Evolutionary conservation across 2,329 filamentous ascomycete genomes (phyloP), one percentile per base, ranked within the genome.

Genomic region (Sporothrix globosa): DNA sequence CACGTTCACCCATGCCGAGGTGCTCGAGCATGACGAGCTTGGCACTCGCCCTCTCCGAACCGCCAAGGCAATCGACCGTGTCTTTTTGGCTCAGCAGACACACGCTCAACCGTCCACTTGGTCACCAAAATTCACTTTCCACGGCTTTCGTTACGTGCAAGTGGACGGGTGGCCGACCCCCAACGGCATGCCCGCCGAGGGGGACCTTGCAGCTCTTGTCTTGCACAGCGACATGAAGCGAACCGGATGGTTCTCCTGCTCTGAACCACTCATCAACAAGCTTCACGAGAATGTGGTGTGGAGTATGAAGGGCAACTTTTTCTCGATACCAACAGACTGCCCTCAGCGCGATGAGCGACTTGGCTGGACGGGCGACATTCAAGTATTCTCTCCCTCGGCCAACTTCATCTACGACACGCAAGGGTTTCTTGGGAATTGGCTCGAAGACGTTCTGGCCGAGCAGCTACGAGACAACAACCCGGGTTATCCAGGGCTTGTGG

Each of bases 281-380:
- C 81, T 90, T 3, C 83, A 88, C 72, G 69, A 81, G 0, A 89
- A 89, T 67, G 81, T 85, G 0, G 75, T 79, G 48, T 88, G 86
- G 86, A 82, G 82, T 3, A 87, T 88, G 82, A 81, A 82, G 41
- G 85, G 86, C 0, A 89, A 89, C 73, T 88, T 89, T 73, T 73
- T 88, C 2, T 82, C 81, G 0, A 77, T 88, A 0, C 86, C 86
- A 0, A 88, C 86, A 0, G 87, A 89, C 73, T 87, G 85, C 73
- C 85, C 85, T 0, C 84, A 87, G 72, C 79, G 84, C 1, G 85
- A 88, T 67, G 85, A 87, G 76, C 80, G 85, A 0, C 76, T 87
- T 6, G 83, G 83, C n/a, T 86, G 86, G 86, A 85, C 82, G 0
- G 83, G 86, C 19, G 83, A 86, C 72, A 77, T 81, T 9, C 82